Conservation (phyloP, 1,284 basidiomycete species). For the Ustilago nuda region DNA sequence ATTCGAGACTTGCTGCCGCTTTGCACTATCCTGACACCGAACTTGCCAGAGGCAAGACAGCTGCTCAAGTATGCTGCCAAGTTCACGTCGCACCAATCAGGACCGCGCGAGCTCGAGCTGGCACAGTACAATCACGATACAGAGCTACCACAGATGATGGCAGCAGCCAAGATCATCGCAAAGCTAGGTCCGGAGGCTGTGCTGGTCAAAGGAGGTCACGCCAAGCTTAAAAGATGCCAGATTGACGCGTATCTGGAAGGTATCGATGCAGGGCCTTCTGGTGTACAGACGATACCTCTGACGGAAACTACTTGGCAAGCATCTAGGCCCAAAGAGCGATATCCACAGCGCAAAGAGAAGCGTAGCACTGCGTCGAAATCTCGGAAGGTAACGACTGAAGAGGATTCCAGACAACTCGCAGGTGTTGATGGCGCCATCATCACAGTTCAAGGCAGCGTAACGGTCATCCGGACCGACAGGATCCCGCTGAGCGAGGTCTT, state of each 20-base stretch:
- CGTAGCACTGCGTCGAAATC: not conserved
- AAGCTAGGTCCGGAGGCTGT: slow-evolving; percentile 75
- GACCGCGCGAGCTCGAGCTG: slow-evolving; percentile 24
- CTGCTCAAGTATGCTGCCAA: slow-evolving; percentile 72
- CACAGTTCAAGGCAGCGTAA: slow-evolving; percentile 27
- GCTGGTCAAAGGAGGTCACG: slow-evolving; percentile 89
- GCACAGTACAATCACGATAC: slow-evolving; percentile 29
- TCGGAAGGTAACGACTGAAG: not conserved
- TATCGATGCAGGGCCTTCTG: slow-evolving; percentile 1
- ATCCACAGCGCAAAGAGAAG: slow-evolving; percentile 19
- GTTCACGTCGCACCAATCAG: slow-evolving; percentile 28
- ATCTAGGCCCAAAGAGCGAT: slow-evolving; percentile 8
- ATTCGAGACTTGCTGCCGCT: slow-evolving; percentile 78
- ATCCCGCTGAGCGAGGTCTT: slow-evolving; percentile 43
- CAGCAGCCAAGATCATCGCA: slow-evolving; percentile 75
- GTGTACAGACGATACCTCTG: not conserved
- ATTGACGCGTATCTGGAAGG: slow-evolving; percentile 23
- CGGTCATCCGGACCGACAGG: slow-evolving; percentile 41
- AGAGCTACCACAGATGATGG: slow-evolving; percentile 40
- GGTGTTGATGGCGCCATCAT: slow-evolving; percentile 35
- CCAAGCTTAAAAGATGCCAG: slow-evolving; percentile 65
- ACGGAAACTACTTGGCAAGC: not conserved
- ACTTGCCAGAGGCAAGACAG: slow-evolving; percentile 81
- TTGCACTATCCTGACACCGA: slow-evolving; percentile 84
- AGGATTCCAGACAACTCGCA: slow-evolving; percentile 27